These are phyloP conservation scores for Nicotiana otophora DNA, from an alignment of 257 asterid species.

Conservation along the genomic window DNA sequence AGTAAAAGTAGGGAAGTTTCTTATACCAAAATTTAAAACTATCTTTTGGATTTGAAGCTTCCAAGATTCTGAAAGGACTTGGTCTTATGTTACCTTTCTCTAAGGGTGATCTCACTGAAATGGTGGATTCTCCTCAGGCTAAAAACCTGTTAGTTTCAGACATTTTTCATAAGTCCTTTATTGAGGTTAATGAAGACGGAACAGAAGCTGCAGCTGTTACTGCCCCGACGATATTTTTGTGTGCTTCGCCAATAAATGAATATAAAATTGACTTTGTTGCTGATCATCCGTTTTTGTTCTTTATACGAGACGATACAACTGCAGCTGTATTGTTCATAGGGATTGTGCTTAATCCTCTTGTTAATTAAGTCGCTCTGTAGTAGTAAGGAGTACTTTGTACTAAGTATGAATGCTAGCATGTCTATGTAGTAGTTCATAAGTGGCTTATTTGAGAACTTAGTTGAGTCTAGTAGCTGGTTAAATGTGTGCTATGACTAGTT, in stretches of 20 bases:
- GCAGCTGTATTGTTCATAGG: too few relatives aligned
- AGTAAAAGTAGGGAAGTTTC: constrained; percentile 2
- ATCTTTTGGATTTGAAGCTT: background rate
- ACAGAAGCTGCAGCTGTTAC: constrained; percentile 36
- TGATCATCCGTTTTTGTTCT: constrained; percentile 50
- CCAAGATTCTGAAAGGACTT: constrained; percentile 2
- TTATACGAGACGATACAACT: constrained; percentile 24
- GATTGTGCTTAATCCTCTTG: too few relatives aligned
- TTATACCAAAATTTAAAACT: constrained; percentile 30
- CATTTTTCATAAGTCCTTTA: background rate
- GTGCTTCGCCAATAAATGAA: background rate
- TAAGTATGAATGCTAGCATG: too few relatives aligned
- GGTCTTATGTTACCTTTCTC: constrained; percentile 20
- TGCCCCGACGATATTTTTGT: background rate
- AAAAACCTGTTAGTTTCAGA: constrained; percentile 18
- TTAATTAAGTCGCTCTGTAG: too few relatives aligned
- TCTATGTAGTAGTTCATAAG: too few relatives aligned
- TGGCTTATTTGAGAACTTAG: too few relatives aligned
- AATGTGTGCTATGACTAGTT: too few relatives aligned
- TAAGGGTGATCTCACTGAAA: background rate
- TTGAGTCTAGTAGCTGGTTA: too few relatives aligned
- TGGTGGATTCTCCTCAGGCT: constrained; percentile 18
- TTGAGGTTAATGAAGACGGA: constrained; percentile 32
- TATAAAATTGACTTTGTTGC: constrained; percentile 45
- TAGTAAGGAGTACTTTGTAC: too few relatives aligned